phyloP scores from a whole-genome alignment of 371 early-diverging fungal species.

The Smittium culicis region DNA sequence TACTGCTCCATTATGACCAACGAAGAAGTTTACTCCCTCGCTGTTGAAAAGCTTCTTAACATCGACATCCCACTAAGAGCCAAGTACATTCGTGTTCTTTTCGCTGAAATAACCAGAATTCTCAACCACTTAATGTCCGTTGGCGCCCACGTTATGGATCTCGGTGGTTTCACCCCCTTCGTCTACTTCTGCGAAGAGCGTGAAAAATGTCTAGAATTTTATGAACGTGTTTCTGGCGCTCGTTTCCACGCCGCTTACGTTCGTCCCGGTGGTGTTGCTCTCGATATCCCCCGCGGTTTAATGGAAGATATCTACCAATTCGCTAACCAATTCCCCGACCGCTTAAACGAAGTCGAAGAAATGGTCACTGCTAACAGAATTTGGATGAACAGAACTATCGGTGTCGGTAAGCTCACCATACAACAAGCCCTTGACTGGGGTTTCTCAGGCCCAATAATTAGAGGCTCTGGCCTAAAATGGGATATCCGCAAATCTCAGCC shows the following conservation, averaged over 20 bases:
- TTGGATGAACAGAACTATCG: constrained; percentile 82
- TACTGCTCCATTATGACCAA: constrained; percentile 97
- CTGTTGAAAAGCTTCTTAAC: constrained; percentile 94
- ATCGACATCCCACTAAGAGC: constrained; percentile 89
- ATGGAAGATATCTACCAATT: constrained; percentile 90
- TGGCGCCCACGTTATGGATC: constrained; percentile 91
- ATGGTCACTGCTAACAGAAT: constrained; percentile 83
- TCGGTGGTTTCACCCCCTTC: constrained; percentile 94
- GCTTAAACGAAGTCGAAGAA: constrained; percentile 91
- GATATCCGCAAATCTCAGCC: constrained; percentile 89
- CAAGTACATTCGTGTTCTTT: constrained; percentile 91
- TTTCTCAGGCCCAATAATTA: constrained; percentile 89
- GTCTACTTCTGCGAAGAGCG: constrained; percentile 98
- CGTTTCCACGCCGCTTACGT: constrained; percentile 97
- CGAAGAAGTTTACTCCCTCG: constrained; percentile 87
- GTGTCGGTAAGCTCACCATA: constrained; percentile 71
- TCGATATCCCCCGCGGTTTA: constrained; percentile 83
- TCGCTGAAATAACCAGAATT: constrained; percentile 93
- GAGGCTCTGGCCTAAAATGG: constrained; percentile 86
- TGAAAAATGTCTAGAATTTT: constrained; percentile 95
- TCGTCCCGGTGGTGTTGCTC: constrained; percentile 90
- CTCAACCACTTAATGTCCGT: constrained; percentile 96
- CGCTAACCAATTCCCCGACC: constrained; percentile 74
- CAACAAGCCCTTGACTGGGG: constrained; percentile 81
- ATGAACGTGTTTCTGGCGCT: constrained; percentile 95